Base-by-base conservation (phyloP, 2,329 filamentous ascomycete species). In the Fusarium bactridioides region DNA sequence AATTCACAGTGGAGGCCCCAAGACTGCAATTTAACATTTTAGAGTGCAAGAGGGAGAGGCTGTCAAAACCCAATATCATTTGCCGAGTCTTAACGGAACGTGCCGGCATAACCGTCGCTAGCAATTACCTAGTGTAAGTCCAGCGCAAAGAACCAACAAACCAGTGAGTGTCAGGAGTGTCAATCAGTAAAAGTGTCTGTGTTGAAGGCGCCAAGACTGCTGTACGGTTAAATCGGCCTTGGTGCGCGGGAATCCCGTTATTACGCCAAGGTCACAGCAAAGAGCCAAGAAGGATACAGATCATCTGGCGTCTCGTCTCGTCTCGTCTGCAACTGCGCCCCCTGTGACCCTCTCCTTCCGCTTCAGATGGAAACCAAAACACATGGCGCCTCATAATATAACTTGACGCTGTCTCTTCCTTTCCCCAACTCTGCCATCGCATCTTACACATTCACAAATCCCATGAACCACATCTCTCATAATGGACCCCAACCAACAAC, bases 191-290 rank as follows among this genome's bases (percentile, higher is more conserved):
- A 33, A 48, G 15, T 4, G 45, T 0, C 27, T n/a, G 16, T 40
- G 37, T 8, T 2, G 3, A 21, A 15, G 25, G 4, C 25, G 70
- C 71, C 71, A 73, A 73, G 71, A 67, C 59, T 18, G 45, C 63
- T 68, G 67, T 62, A 65, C 71, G 71, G 71, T 72, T 72, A 73
- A 65, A 43, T 69, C 70, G 70, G 70, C 70, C 35, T 54, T n/a
- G 48, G 48, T 48, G 40, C 45, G 38, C 64, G 61, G 69, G 56
- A 58, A 29, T 56, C 31, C 35, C 38, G 45, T 73, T 54, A 73
- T 70, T 73, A 61, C 66, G 70, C 70, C 70, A 73, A 73, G 70
- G 31, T 67, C 41, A 44, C 44, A 50, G 38, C 33, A 29, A 43
- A 47, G 53, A 63, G 70, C 70, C 70, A 73, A 73, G 70, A 60